phyloP scores from a whole-genome alignment of 306 rosid genomes.

The Cucumis melo region DNA sequence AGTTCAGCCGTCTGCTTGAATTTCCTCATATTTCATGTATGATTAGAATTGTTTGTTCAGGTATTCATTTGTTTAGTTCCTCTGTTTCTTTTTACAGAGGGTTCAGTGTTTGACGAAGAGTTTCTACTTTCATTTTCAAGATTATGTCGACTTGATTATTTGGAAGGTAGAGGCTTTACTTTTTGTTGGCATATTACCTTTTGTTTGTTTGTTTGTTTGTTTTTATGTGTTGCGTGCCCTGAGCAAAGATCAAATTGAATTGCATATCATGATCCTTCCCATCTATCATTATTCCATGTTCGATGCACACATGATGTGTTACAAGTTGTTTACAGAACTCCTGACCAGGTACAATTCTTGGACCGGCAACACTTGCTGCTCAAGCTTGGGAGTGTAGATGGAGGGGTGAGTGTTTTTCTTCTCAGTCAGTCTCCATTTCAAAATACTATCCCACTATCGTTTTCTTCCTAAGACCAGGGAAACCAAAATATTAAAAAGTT shows the following conservation, averaged over 20 bases:
- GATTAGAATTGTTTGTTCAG: constrained; percentile 4
- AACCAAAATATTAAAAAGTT: background rate
- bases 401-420: constrained; percentile 62
- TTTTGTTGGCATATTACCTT: background rate
- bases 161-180: constrained; percentile 57
- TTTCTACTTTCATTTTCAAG: constrained; percentile 93
- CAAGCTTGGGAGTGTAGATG: constrained; percentile 95
- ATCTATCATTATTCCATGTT: background rate
- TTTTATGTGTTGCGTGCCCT: background rate
- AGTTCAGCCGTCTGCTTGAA: constrained; percentile 1
- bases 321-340: constrained; percentile 33
- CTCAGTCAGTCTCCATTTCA: background rate
- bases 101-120: constrained; percentile 65
- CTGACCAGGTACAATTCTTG: constrained; percentile 93
- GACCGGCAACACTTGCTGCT: constrained; percentile 88
- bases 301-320: constrained; percentile 18
- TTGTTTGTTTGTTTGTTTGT: constrained; percentile 1
- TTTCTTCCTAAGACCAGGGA: background rate
- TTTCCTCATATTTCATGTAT: background rate
- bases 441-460: background rate
- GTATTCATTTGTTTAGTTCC: constrained; percentile 15
- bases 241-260: constrained; percentile 10
- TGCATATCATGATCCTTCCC: constrained; percentile 9
- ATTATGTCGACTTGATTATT: constrained; percentile 74
- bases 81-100: constrained; percentile 46